Base-by-base conservation (phyloP, 306 rosid genomes). In the Pterocarpus macrocarpus region DNA sequence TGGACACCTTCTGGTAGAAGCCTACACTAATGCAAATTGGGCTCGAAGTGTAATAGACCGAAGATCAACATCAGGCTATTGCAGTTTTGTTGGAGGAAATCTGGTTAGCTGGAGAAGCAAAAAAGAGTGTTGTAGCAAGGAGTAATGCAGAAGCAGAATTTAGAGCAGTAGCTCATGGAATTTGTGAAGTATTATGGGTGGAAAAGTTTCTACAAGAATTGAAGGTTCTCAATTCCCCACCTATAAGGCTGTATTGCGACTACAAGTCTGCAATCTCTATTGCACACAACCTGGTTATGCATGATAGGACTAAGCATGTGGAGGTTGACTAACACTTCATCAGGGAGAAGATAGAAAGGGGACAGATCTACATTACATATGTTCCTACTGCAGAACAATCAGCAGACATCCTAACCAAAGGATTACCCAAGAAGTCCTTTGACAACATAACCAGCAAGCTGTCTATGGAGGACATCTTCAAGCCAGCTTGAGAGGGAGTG, bases 371-470 rank as follows among this genome's bases (percentile, higher is more conserved):
- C 35, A 38, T 65, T n/a, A 15, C 50, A 5, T 65, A 65, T 38
- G 71, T 38, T 38, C 50, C 50, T 5, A 65, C 33, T 39, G 33
- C 13, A 39, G 71, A 64, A 38, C 71, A n/a, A 22, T 4, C 4
- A 64, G 6, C 57, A 44, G 39, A 68, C 17, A 45, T 68, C 22
- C 55, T 68, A 22, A 68, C 73, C 5, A 68, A 68, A 68, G 57
- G 73, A 68, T 44, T 68, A 22, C 17, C 56, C 66, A 61, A 61
- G n/a, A 61, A 61, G 22, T 8, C 39, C 36, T 68, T 68, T 22
- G 17, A 43, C 2, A 28, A 22, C 73, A 68, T 44, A 68, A 44
- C 4, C 7, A 28, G 12, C 73, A 12, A 45, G 39, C 11, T 43
- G 16, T 44, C 38, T 32, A 28, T 22, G 28, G 28, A 22, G 28